Evolutionary conservation across 108 stramenopile genomes (phyloP).

Genomic region (Pseudonitzschia pungens): DNA sequence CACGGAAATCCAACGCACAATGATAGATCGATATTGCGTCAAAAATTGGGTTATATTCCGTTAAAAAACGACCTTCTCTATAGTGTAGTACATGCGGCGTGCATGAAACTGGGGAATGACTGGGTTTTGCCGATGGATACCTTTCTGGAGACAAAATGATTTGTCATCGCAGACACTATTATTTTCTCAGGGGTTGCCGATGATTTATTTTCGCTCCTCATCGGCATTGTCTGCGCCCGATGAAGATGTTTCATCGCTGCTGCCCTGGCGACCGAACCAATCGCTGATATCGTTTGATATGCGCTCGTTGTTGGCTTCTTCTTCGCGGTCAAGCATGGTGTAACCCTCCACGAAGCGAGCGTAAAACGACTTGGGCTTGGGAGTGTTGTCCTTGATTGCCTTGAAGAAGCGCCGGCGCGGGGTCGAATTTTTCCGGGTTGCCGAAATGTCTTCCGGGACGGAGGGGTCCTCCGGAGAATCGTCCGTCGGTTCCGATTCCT

Average conservation of each 20-base stretch:
- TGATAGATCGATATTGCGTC: not conserved
- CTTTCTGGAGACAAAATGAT: not conserved
- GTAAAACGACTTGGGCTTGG: constrained; percentile 65
- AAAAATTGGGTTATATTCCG: not conserved
- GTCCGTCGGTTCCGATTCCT: constrained; percentile 6
- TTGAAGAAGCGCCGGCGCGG: constrained; percentile 4
- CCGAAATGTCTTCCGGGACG: not conserved
- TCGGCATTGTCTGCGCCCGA: not conserved
- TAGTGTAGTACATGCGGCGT: too few relatives aligned
- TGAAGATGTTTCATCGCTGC: not conserved
- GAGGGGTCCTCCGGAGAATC: not conserved
- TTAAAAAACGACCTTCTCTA: not conserved
- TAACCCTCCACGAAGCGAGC: constrained; percentile 86
- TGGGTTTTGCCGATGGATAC: not conserved
- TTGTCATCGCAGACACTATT: not conserved
- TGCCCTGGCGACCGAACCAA: constrained; percentile 63
- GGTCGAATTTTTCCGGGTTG: not conserved
- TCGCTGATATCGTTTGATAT: constrained; percentile 71
- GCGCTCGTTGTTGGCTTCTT: constrained; percentile 55
- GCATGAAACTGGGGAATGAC: not conserved
- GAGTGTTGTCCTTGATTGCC: constrained; percentile 4
- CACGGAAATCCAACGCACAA: too few relatives aligned
- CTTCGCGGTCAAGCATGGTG: constrained; percentile 55
- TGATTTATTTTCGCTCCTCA: not conserved
- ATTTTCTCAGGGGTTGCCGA: not conserved